A percentile compares a stretch with the other conserved stretches of the same genome.
phyloP scores from a whole-genome alignment of 768 basidiomycete species.

The Russula sp. region DNA sequence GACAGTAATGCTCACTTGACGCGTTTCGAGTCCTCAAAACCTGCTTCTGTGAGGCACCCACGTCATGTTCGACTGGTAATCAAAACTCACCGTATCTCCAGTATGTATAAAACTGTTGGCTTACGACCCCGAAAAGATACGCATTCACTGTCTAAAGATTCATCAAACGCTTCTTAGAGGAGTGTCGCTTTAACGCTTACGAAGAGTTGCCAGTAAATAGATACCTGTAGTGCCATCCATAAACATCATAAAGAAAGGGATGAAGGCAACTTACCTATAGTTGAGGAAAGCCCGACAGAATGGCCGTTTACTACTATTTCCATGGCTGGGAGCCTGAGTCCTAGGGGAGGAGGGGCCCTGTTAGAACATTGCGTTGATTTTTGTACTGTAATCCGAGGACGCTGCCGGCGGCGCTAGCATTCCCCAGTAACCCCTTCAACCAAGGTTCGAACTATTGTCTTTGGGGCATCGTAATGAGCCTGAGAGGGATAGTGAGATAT shows the following conservation, averaged over 20 bases:
- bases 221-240: background rate
- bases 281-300: too few relatives aligned
- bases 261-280: background rate
- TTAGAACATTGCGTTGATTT: too few relatives aligned
- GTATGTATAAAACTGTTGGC: conserved; percentile 2
- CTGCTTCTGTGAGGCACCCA: background rate
- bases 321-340: background rate
- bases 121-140: background rate
- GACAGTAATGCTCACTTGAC: background rate
- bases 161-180: background rate
- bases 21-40: background rate
- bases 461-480: too few relatives aligned
- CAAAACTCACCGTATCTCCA: background rate
- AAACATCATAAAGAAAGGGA: background rate
- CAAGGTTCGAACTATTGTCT: too few relatives aligned
- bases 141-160: background rate
- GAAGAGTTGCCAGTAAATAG: background rate
- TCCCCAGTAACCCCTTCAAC: too few relatives aligned
- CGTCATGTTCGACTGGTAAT: background rate
- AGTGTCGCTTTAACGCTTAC: background rate
- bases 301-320: too few relatives aligned
- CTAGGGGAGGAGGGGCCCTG: too few relatives aligned
- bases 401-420: too few relatives aligned
- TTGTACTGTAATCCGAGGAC: too few relatives aligned
- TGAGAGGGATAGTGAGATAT: too few relatives aligned